Conservation (phyloP, 179 eudicot species). For the Beta macrorhiza region DNA sequence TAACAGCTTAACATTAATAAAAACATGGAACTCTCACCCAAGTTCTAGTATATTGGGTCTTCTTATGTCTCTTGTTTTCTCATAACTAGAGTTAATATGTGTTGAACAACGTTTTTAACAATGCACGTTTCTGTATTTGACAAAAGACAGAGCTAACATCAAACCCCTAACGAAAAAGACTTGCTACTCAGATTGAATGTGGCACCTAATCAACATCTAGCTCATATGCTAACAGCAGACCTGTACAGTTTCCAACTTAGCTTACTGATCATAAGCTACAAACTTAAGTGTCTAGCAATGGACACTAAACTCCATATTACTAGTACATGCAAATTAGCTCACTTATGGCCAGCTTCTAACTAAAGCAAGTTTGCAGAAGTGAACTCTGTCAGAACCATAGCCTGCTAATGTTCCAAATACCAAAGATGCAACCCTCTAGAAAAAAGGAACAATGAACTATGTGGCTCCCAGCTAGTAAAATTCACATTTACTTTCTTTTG, state of each 20-base stretch:
- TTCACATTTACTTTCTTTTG: too few relatives aligned
- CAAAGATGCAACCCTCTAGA: neutral
- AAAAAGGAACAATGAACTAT: neutral
- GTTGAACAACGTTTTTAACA: neutral
- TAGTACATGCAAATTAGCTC: neutral
- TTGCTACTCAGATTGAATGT: neutral
- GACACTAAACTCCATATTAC: neutral
- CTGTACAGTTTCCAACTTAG: too few relatives aligned
- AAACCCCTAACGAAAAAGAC: too few relatives aligned
- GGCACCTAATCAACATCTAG: too few relatives aligned
- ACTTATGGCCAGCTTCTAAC: neutral
- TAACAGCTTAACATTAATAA: neutral
- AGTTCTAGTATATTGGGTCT: neutral
- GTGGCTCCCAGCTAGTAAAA: neutral
- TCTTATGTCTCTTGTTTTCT: neutral
- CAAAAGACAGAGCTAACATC: neutral
- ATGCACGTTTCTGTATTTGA: neutral
- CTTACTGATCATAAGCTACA: neutral
- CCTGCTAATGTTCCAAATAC: neutral
- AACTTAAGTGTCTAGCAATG: neutral
- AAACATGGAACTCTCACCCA: neutral
- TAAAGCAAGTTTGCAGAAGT: neutral
- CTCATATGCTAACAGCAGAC: too few relatives aligned
- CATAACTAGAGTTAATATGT: neutral
- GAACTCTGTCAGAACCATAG: too few relatives aligned